A percentile compares a stretch with the other conserved stretches of the same genome.
phyloP scores from a whole-genome alignment of 495 filamentous ascomycete species.

The Daldinia bambusicola region DNA sequence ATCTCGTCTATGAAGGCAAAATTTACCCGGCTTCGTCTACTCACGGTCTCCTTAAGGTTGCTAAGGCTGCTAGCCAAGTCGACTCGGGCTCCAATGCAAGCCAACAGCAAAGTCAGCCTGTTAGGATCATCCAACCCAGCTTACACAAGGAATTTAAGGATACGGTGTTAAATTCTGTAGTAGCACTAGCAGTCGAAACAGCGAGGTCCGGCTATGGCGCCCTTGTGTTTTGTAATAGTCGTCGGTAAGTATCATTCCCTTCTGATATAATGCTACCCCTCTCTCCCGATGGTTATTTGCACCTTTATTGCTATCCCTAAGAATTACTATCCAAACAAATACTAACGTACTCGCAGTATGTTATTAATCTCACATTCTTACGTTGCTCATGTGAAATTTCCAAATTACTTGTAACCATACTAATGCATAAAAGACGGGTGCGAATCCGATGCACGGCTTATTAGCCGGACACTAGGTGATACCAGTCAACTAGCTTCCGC shows the following conservation, averaged over 20 bases:
- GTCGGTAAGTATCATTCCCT: constrained; percentile 46
- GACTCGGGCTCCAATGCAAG: constrained; percentile 51
- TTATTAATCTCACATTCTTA: neutral
- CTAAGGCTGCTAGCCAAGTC: constrained; percentile 66
- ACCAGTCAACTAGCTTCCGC: constrained; percentile 55
- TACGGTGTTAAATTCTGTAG: constrained; percentile 72
- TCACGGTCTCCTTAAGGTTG: constrained; percentile 61
- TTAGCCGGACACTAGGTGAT: constrained; percentile 70
- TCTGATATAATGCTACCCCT: neutral
- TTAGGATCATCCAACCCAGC: constrained; percentile 65
- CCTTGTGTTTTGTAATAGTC: constrained; percentile 79
- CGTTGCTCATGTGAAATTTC: neutral
- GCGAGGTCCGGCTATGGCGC: constrained; percentile 74
- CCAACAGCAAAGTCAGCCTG: constrained; percentile 52
- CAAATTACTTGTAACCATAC: neutral
- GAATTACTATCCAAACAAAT: neutral
- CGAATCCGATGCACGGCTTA: constrained; percentile 70
- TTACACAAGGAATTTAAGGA: constrained; percentile 69
- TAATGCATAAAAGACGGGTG: constrained; percentile 54
- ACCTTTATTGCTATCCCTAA: neutral
- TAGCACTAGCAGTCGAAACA: constrained; percentile 74
- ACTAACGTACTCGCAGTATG: constrained; percentile 38
- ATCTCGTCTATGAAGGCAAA: constrained; percentile 77
- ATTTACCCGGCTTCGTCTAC: constrained; percentile 73
- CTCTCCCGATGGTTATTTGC: constrained; percentile 4